Conservation (phyloP, 495 filamentous ascomycete species). For the Penicillium coffeae region DNA sequence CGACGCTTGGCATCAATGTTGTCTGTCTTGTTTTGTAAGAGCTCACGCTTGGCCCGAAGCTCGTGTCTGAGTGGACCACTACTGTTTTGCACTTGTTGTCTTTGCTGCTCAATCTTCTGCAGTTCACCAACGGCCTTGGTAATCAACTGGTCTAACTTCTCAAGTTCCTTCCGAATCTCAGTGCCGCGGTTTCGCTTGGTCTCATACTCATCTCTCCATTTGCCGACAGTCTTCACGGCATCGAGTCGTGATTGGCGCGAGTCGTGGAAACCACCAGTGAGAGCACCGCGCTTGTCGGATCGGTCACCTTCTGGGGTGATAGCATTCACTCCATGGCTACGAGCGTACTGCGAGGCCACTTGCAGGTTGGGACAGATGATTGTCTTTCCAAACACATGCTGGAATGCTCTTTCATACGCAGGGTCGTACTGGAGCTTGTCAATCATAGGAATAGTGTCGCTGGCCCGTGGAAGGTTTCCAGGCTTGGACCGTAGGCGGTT, state of each 20-base stretch:
- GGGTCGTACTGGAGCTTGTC: constrained; percentile 78
- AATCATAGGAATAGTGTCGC: constrained; percentile 82
- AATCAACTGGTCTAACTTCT: constrained; percentile 78
- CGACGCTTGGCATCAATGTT: constrained; percentile 68
- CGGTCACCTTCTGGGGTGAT: constrained; percentile 94
- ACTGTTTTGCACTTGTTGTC: constrained; percentile 73
- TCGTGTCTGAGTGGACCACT: constrained; percentile 76
- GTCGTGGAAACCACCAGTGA: constrained; percentile 92
- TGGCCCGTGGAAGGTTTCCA: constrained; percentile 74
- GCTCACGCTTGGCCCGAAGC: constrained; percentile 63
- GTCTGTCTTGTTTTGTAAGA: constrained; percentile 69
- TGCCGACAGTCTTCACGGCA: constrained; percentile 70
- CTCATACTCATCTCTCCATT: constrained; percentile 72
- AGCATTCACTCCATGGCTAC: constrained; percentile 83
- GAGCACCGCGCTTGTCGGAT: constrained; percentile 86
- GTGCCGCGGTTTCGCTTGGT: constrained; percentile 51
- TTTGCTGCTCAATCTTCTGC: constrained; percentile 77
- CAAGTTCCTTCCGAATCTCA: constrained; percentile 63
- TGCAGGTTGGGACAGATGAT: constrained; percentile 88
- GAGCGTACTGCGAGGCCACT: constrained; percentile 81
- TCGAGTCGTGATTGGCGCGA: constrained; percentile 76
- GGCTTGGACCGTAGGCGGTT: constrained; percentile 67
- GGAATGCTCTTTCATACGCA: constrained; percentile 77
- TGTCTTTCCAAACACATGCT: constrained; percentile 92
- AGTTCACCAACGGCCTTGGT: constrained; percentile 75